Evolutionary conservation across 2,329 filamentous ascomycete species (phyloP).

Genomic region (Penicillium rolfsii): DNA sequence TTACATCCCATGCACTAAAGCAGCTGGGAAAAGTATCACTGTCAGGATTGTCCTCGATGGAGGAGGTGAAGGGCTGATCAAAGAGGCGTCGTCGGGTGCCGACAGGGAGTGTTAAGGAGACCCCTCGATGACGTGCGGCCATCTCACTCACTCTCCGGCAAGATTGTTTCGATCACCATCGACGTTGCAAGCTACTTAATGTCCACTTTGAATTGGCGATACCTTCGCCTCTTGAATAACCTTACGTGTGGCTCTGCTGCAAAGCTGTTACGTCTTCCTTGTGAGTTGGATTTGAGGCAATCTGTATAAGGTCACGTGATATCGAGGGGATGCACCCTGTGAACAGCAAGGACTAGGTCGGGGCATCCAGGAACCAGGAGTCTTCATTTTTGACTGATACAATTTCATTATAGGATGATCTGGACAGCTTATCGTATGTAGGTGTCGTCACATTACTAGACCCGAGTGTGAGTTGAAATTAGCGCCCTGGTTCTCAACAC

Average conservation of each 20-base stretch:
- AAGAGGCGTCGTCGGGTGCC: constrained; percentile 10
- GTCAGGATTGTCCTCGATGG: constrained; percentile 15
- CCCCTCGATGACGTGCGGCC: constrained; percentile 22
- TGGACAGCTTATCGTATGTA: too few species aligned
- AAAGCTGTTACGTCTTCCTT: background rate
- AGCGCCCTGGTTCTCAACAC: too few species aligned
- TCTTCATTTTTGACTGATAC: constrained; percentile 10
- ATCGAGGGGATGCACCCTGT: constrained; percentile 11
- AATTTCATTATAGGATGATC: too few species aligned
- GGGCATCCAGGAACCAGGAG: constrained; percentile 16
- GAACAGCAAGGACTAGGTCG: constrained; percentile 18
- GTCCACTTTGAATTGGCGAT: background rate
- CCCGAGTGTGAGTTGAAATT: too few species aligned
- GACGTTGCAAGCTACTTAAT: background rate
- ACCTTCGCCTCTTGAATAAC: background rate
- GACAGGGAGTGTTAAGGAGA: constrained; percentile 6
- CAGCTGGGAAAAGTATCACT: constrained; percentile 9
- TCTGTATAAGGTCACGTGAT: constrained; percentile 17
- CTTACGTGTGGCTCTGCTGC: background rate
- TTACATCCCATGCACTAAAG: background rate
- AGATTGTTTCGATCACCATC: background rate
- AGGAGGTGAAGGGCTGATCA: constrained; percentile 8
- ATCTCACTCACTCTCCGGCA: background rate
- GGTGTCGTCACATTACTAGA: too few species aligned
- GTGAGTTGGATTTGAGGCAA: background rate